A percentile compares a stretch with the other conserved stretches of the same genome.
Conservation (phyloP, 2,329 filamentous ascomycete species). For the Pezicula rhizophila region DNA sequence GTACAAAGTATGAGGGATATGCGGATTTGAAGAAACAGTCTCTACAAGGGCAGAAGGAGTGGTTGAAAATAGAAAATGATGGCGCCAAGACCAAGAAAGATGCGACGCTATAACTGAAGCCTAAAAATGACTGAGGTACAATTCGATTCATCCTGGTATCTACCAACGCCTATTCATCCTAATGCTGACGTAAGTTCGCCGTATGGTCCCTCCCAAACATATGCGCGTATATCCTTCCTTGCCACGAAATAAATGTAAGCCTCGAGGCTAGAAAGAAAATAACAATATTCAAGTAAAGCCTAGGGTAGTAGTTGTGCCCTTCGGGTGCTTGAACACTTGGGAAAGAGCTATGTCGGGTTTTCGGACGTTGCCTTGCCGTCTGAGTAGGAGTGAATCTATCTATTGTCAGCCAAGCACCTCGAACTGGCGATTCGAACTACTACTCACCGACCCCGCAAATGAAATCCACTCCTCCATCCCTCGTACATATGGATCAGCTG, state of each 20-base stretch:
- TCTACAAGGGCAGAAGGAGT: conserved; percentile 35
- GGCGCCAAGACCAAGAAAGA: not conserved
- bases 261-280: too few relatives aligned
- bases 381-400: conserved; percentile 12
- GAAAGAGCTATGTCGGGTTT: not conserved
- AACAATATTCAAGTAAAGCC: too few relatives aligned
- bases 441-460: conserved; percentile 58
- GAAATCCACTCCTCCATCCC: conserved; percentile 75
- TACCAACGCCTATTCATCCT: conserved; percentile 5
- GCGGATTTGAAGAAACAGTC: conserved; percentile 38
- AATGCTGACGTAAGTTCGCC: not conserved
- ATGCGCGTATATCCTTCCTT: too few relatives aligned
- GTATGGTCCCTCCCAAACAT: not conserved
- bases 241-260: too few relatives aligned
- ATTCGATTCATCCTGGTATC: conserved; percentile 5
- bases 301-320: too few relatives aligned
- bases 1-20: conserved; percentile 38
- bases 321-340: too few relatives aligned
- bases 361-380: conserved; percentile 1
- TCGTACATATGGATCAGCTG: conserved; percentile 64
- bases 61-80: conserved; percentile 6
- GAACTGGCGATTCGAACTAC: not conserved
- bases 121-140: not conserved
- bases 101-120: not conserved
- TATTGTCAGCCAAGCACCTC: conserved; percentile 1